Conservation (phyloP, 768 basidiomycete species). For the Mycena galericulata region DNA sequence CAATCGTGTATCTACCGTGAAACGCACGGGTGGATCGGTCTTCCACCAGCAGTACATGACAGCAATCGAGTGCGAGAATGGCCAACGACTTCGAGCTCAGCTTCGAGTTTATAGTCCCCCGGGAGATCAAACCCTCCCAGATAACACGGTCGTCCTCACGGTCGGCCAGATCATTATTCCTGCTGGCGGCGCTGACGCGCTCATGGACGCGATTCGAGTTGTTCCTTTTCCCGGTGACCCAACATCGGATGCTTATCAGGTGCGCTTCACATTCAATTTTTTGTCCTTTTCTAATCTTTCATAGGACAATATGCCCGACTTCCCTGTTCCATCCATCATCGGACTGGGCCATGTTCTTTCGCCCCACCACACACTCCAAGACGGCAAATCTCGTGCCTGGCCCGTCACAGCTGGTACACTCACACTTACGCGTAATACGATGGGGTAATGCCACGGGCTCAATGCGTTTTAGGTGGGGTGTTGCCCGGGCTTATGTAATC, state of each 20-base stretch:
- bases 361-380: not conserved
- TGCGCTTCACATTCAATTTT: not conserved
- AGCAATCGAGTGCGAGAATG: slow-evolving; percentile 8
- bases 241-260: not conserved
- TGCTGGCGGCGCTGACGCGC: no score
- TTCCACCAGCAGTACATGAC: not conserved
- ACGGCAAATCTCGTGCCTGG: not conserved
- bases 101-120: not conserved
- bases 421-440: no score
- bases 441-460: no score
- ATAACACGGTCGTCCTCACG: not conserved
- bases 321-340: not conserved
- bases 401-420: not conserved
- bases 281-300: not conserved
- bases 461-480: no score
- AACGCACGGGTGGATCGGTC: no score
- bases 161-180: not conserved
- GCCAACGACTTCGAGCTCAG: not conserved
- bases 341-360: not conserved
- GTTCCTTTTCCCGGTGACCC: not conserved
- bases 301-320: not conserved
- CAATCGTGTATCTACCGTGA: no score
- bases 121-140: not conserved
- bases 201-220: not conserved
- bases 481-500: no score